Base-by-base conservation (phyloP, 116 monocot species). In the Papilionanthe hybrid region DNA sequence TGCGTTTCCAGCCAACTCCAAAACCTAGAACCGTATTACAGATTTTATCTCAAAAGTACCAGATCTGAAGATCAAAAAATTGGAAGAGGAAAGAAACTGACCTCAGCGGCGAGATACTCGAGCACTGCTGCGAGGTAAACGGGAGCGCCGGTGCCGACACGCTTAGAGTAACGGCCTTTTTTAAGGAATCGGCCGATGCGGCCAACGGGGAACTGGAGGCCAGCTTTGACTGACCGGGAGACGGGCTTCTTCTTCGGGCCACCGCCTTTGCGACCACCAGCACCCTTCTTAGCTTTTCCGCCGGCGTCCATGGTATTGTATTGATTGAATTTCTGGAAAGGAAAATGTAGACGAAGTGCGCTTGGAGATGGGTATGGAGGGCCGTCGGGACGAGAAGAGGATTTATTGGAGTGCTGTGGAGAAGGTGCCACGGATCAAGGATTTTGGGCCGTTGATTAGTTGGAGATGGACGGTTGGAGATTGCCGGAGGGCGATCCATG, bases 111-210 rank as follows among this genome's bases (percentile, higher is more conserved):
- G 53, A 89, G 84, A 77, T 91, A 92, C 32, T 86, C 88, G 58
- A 92, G 89, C 12, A 92, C 90, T 72, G 90, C 92, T 47, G 92
- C 90, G 69, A 90, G 84, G 81, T 86, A 92, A 80, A 92, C 87
- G 44, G 93, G 93, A n/a, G 92, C 90, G 22, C 90, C 92, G 20
- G 86, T 60, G 55, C 92, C 92, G 10, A 92, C 86, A 32, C 92
- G 92, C 58, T 88, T 75, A 30, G 90, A 82, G 56, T 92, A 92
- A 28, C 92, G 88, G 53, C 92, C 90, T 41, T 87, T 86, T 79
- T 89, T 89, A 43, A 89, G 84, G 79, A 42, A 89, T 28, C 89
- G 89, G 32, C 81, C 80, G 56, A 85, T 66, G 15, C 85, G 85
- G 9, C 85, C 85, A 19, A 85, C 85, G 18, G 85, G 85, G 55